Evolutionary conservation across 306 rosid genomes (phyloP).

Genomic region (Astragalus glycyphyllos): DNA sequence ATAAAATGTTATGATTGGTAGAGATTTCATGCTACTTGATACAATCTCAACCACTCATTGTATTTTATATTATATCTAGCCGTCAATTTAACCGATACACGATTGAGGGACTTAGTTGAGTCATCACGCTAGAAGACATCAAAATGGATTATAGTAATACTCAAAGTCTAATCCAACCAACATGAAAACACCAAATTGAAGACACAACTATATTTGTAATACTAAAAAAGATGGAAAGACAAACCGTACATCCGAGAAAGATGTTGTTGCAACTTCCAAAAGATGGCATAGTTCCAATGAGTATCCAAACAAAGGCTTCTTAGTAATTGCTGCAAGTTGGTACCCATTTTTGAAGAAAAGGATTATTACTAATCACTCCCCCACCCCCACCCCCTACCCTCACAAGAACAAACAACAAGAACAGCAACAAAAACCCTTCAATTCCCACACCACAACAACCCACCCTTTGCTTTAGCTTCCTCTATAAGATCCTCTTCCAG

Average conservation of each 20-base stretch:
- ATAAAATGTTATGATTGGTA: too few relatives aligned
- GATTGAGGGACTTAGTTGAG: too few relatives aligned
- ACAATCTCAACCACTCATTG: too few relatives aligned
- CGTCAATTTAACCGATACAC: too few relatives aligned
- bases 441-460: constrained; percentile 22
- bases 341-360: constrained; percentile 58
- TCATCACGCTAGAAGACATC: too few relatives aligned
- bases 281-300: constrained; percentile 93
- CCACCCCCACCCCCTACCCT: constrained; percentile 36
- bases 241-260: constrained; percentile 77
- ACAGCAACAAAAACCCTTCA: constrained; percentile 31
- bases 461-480: constrained; percentile 75
- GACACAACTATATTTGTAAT: background rate
- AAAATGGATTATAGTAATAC: too few relatives aligned
- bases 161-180: constrained; percentile 27
- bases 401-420: constrained; percentile 32
- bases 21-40: too few relatives aligned
- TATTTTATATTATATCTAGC: too few relatives aligned
- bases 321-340: constrained; percentile 68
- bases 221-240: background rate
- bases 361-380: constrained; percentile 30
- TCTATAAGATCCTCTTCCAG: constrained; percentile 98
- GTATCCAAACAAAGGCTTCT: constrained; percentile 79
- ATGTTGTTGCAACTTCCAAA: constrained; percentile 88
- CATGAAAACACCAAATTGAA: constrained; percentile 1